These are phyloP conservation scores for Pseudomicrostroma phylloplanum DNA, from an alignment of 1,284 basidiomycete genomes.

Conservation along the genomic window DNA sequence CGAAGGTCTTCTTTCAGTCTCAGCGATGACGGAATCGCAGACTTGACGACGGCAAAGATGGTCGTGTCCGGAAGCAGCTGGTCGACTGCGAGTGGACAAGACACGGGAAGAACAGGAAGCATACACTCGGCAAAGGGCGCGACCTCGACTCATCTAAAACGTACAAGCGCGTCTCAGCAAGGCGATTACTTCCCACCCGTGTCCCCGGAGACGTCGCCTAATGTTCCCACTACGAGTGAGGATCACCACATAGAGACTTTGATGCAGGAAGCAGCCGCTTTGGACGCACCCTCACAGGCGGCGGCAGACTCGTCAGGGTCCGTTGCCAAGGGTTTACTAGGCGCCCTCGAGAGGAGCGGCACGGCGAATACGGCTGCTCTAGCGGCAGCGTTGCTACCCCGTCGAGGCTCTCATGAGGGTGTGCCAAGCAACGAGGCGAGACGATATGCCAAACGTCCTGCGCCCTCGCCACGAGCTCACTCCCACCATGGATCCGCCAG, in stretches of 20 bases:
- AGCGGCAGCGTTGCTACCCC: constrained; percentile 10
- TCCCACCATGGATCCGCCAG: background rate
- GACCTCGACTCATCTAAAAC: background rate
- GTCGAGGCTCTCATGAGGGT: constrained; percentile 11
- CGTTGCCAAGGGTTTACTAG: constrained; percentile 4
- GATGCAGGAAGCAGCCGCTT: constrained; percentile 1
- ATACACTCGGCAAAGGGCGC: background rate
- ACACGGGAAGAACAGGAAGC: background rate
- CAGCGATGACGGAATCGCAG: constrained; percentile 1
- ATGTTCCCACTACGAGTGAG: constrained; percentile 1
- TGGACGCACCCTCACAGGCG: background rate
- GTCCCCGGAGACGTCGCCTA: background rate
- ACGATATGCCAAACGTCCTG: background rate
- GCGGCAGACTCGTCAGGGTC: background rate
- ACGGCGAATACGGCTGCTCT: constrained; percentile 12
- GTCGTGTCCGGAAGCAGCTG: constrained; percentile 1
- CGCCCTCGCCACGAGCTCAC: background rate
- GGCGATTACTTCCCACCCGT: background rate
- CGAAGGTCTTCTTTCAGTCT: background rate
- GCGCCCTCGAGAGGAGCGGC: background rate
- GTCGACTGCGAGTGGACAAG: background rate
- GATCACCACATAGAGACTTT: background rate
- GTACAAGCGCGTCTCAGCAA: background rate
- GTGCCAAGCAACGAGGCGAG: background rate
- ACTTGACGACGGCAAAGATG: background rate